These are phyloP conservation scores for Eremothecium gossypii DNA, from an alignment of 1,139 yeast species.

Conservation along the genomic window DNA sequence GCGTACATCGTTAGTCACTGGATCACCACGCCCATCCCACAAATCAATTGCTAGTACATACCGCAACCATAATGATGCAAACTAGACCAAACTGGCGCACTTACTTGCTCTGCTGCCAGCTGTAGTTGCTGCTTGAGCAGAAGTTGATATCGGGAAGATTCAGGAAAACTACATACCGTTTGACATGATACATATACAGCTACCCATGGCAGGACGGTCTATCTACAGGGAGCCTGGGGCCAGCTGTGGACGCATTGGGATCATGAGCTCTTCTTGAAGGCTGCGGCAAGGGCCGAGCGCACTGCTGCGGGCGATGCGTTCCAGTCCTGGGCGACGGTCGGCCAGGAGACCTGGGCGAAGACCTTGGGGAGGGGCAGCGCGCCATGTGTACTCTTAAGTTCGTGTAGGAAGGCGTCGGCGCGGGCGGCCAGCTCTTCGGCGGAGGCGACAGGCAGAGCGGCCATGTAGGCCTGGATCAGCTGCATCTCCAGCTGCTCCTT, in stretches of 20 bases:
- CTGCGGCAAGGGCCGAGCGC: conserved; percentile 25
- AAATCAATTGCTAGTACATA: conserved; percentile 11
- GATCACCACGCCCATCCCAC: background rate
- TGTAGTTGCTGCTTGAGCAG: too few relatives aligned
- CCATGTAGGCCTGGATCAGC: conserved; percentile 37
- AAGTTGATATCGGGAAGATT: too few relatives aligned
- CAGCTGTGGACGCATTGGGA: too few relatives aligned
- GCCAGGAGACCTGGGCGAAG: conserved; percentile 43
- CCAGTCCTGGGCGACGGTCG: conserved; percentile 43
- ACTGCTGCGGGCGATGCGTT: conserved; percentile 36
- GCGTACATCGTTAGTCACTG: conserved; percentile 7
- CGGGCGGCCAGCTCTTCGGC: conserved; percentile 40
- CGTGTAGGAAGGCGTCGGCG: conserved; percentile 32
- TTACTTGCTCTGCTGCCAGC: too few relatives aligned
- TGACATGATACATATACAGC: background rate
- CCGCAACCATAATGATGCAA: conserved; percentile 16
- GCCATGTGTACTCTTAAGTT: conserved; percentile 27
- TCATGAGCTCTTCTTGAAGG: conserved; percentile 15
- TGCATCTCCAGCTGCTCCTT: conserved; percentile 45
- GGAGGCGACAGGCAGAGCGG: conserved; percentile 42
- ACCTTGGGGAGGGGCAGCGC: conserved; percentile 33
- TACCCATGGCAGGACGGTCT: background rate
- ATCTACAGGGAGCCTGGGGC: background rate
- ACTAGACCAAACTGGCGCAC: too few relatives aligned
- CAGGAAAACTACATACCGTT: too few relatives aligned